phyloP scores from a whole-genome alignment of 148 eudicot species.

The Tetragonia tetragonoides region DNA sequence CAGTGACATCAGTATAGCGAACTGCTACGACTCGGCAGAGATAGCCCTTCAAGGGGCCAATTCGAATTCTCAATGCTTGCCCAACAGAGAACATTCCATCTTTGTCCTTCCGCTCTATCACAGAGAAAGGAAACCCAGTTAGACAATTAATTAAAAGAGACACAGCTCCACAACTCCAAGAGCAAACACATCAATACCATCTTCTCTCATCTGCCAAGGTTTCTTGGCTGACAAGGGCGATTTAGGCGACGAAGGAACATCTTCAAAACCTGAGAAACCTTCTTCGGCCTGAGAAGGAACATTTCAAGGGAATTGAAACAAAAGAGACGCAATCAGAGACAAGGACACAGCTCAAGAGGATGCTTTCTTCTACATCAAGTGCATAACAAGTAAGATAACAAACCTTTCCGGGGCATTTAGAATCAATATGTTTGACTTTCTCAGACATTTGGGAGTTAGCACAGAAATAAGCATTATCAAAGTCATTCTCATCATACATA shows the following conservation, averaged over 20 bases:
- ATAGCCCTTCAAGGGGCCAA: conserved; percentile 96
- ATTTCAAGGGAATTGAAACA: not conserved
- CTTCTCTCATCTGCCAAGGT: conserved; percentile 58
- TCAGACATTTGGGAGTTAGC: conserved; percentile 64
- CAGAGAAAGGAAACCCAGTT: conserved; percentile 18
- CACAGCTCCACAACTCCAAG: conserved; percentile 5
- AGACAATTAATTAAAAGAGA: conserved; percentile 6
- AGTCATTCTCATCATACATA: conserved; percentile 65
- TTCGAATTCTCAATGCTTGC: conserved; percentile 77
- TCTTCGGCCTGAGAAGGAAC: conserved; percentile 50
- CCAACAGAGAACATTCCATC: conserved; percentile 78
- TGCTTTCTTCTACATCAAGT: conserved; percentile 10
- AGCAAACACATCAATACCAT: conserved; percentile 44
- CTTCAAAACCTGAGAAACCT: conserved; percentile 55
- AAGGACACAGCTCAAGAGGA: not conserved
- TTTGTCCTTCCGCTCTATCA: conserved; percentile 53
- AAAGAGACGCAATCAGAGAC: not conserved
- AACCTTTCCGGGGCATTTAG: conserved; percentile 65
- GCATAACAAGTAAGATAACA: conserved; percentile 4
- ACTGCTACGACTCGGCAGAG: conserved; percentile 83
- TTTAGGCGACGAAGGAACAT: conserved; percentile 69
- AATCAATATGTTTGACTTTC: conserved; percentile 56
- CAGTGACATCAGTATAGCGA: conserved; percentile 80
- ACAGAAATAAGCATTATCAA: conserved; percentile 76
- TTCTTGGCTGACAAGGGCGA: conserved; percentile 71